phyloP scores from a whole-genome alignment of 2,329 filamentous ascomycete species.

The Aciculosporium take region DNA sequence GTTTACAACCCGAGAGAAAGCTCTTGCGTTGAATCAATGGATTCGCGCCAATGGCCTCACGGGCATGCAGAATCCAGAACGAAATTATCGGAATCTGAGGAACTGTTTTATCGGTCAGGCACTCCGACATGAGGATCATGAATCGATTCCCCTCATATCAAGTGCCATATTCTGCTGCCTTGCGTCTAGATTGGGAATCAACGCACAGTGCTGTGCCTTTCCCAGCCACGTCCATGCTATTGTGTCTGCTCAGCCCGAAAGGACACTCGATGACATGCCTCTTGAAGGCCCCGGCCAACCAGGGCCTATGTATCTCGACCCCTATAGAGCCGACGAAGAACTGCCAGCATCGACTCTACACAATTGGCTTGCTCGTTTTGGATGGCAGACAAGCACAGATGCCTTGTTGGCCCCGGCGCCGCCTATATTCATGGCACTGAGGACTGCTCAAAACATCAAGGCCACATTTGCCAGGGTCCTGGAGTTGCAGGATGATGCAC shows the following conservation, averaged over 20 bases:
- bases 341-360: constrained; percentile 45
- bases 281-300: constrained; percentile 24
- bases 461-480: constrained; percentile 38
- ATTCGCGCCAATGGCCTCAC: constrained; percentile 53
- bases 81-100: constrained; percentile 62
- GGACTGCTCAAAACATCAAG: constrained; percentile 64
- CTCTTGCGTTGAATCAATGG: constrained; percentile 53
- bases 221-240: constrained; percentile 78
- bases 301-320: constrained; percentile 64
- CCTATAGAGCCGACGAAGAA: constrained; percentile 58
- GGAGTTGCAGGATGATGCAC: constrained; percentile 15
- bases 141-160: constrained; percentile 75
- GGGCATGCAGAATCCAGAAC: constrained; percentile 50
- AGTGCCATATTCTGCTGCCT: constrained; percentile 75
- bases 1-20: constrained; percentile 51
- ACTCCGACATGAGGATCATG: constrained; percentile 55
- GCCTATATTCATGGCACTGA: constrained; percentile 53
- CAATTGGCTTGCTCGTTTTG: constrained; percentile 38
- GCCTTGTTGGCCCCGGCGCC: constrained; percentile 49
- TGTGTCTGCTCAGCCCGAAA: constrained; percentile 46
- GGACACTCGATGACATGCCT: constrained; percentile 42
- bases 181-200: constrained; percentile 58
- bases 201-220: constrained; percentile 66
- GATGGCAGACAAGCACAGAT: constrained; percentile 26
- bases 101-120: constrained; percentile 83